Percentiles rank a stretch among this genome's conserved stretches.
These are phyloP conservation scores for Pseudogymnoascus sp. DNA, from an alignment of 2,329 filamentous ascomycete genomes.

Conservation along the genomic window DNA sequence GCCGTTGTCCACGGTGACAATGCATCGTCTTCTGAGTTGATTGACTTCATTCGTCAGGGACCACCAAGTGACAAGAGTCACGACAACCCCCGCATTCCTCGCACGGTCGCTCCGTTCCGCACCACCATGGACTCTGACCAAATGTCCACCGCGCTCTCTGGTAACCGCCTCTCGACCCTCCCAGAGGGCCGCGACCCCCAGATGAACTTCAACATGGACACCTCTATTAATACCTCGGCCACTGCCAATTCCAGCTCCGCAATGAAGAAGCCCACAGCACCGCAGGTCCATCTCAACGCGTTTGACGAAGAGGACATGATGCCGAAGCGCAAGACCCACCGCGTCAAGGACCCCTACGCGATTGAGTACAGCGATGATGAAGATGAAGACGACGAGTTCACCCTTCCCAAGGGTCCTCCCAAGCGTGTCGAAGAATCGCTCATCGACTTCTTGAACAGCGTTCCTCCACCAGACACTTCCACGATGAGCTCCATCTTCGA, in stretches of 20 bases:
- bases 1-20: conserved; percentile 56
- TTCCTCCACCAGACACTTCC: conserved; percentile 47
- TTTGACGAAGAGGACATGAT: conserved; percentile 35
- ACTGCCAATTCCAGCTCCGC: conserved; percentile 64
- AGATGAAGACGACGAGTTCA: conserved; percentile 24
- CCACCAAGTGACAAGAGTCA: conserved; percentile 51
- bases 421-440: conserved; percentile 55
- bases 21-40: conserved; percentile 64
- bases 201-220: conserved; percentile 28
- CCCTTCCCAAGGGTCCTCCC: conserved; percentile 22
- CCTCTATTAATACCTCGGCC: conserved; percentile 48
- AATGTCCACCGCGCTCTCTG: conserved; percentile 46
- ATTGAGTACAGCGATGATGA: conserved; percentile 60
- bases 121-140: conserved; percentile 83
- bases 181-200: conserved; percentile 45
- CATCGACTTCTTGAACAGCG: conserved; percentile 65
- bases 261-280: conserved; percentile 35
- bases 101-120: conserved; percentile 76
- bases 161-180: conserved; percentile 47
- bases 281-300: conserved; percentile 25
- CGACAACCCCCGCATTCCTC: conserved; percentile 64
- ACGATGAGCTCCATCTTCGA: not conserved
- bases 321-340: conserved; percentile 65
- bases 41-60: conserved; percentile 89
- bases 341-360: conserved; percentile 85